Evolutionary conservation across 2,329 filamentous ascomycete species (phyloP).

Genomic region (Lachnellula willkommii): DNA sequence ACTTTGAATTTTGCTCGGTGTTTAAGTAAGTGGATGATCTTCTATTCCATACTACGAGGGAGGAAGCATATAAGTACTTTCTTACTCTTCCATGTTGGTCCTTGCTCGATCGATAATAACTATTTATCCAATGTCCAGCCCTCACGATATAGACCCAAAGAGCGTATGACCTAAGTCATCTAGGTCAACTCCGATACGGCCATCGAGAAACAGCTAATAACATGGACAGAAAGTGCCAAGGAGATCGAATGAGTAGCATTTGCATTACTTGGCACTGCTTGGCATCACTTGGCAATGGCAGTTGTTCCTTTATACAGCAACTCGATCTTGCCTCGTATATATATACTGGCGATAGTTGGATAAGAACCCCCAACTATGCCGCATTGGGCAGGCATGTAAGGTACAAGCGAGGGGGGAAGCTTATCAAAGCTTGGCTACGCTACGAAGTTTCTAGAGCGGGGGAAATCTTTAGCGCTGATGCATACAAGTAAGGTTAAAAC

Average conservation of each 20-base stretch:
- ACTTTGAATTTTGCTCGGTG: background rate
- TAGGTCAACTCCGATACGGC: background rate
- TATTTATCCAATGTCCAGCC: background rate
- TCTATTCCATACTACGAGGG: background rate
- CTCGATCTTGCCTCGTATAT: conserved; percentile 3
- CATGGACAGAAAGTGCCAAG: conserved; percentile 5
- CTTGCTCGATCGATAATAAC: conserved; percentile 1
- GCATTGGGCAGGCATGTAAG: conserved; percentile 11
- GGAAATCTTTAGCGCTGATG: no score
- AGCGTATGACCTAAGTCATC: background rate
- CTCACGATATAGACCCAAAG: background rate
- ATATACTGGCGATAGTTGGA: background rate
- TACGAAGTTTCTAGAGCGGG: no score
- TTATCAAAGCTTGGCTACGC: conserved; percentile 1
- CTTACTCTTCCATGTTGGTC: background rate
- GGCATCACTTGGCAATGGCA: conserved; percentile 12
- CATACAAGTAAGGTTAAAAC: no score
- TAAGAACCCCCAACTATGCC: conserved; percentile 1
- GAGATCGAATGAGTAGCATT: background rate
- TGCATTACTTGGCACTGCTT: conserved; percentile 7
- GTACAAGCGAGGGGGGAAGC: background rate
- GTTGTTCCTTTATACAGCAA: conserved; percentile 8
- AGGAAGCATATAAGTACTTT: conserved; percentile 3
- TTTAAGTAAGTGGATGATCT: background rate
- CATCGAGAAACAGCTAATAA: conserved; percentile 8